Conservation (phyloP, 2,329 filamentous ascomycete genomes). For the Aspergillus pseudoterreus region DNA sequence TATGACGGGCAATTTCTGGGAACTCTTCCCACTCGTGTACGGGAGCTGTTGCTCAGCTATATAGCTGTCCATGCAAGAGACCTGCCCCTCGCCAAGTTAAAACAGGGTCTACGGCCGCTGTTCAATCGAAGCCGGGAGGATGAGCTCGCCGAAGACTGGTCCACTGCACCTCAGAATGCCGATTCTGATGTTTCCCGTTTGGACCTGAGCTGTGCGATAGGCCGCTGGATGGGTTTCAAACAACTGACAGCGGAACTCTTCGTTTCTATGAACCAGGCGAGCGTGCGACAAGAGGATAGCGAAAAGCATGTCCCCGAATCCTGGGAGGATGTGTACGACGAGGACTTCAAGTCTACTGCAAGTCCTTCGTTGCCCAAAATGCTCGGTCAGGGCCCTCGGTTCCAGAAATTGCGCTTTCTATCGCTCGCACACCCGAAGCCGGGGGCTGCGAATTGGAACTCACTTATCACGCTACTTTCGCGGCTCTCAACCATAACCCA, state of each 20-base stretch:
- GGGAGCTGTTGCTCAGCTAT: constrained; percentile 55
- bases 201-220: constrained; percentile 52
- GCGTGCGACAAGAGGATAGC: neutral
- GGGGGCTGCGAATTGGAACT: constrained; percentile 50
- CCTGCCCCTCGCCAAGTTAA: constrained; percentile 35
- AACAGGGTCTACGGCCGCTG: constrained; percentile 48
- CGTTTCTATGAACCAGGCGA: constrained; percentile 14
- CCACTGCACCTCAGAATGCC: constrained; percentile 8
- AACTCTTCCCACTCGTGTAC: constrained; percentile 49
- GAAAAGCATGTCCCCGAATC: constrained; percentile 30
- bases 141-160: constrained; percentile 14
- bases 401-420: constrained; percentile 54
- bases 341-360: constrained; percentile 4
- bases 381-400: constrained; percentile 33
- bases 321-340: constrained; percentile 37
- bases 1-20: constrained; percentile 56
- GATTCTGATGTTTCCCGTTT: constrained; percentile 48
- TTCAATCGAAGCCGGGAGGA: constrained; percentile 32
- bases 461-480: constrained; percentile 51
- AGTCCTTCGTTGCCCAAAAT: constrained; percentile 15
- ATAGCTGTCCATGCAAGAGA: constrained; percentile 48
- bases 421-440: constrained; percentile 53
- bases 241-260: constrained; percentile 46
- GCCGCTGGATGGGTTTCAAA: constrained; percentile 46
- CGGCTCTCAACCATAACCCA: constrained; percentile 57